Evolutionary conservation across 2,329 filamentous ascomycete species (phyloP).

Genomic region (Hortaea werneckii): DNA sequence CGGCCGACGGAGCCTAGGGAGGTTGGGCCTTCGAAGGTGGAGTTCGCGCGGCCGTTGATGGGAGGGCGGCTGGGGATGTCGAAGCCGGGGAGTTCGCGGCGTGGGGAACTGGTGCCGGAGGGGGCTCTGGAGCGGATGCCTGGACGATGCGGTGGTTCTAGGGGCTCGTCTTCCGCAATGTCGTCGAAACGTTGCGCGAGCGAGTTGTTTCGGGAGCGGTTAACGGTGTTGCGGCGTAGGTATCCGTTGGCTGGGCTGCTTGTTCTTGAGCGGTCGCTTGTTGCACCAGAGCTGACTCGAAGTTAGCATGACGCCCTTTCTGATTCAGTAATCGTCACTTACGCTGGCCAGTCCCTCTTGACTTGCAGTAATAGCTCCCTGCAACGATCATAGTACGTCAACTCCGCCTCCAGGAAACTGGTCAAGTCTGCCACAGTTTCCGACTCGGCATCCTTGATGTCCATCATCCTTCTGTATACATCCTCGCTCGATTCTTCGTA

Average conservation of each 20-base stretch:
- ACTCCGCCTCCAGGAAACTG: slow-evolving; percentile 74
- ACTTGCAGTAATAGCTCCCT: slow-evolving; percentile 67
- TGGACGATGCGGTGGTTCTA: slow-evolving; percentile 41
- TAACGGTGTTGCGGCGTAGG: slow-evolving; percentile 30
- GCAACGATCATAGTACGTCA: slow-evolving; percentile 85
- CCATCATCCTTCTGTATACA: slow-evolving; percentile 83
- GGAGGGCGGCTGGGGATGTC: slow-evolving; percentile 38
- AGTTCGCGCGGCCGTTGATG: slow-evolving; percentile 2
- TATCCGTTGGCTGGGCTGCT: slow-evolving; percentile 20
- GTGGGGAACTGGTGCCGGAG: slow-evolving; percentile 32
- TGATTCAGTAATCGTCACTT: slow-evolving; percentile 32
- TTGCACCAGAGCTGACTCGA: not conserved
- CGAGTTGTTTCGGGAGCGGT: slow-evolving; percentile 50
- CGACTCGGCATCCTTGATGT: slow-evolving; percentile 83
- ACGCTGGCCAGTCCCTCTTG: slow-evolving; percentile 58
- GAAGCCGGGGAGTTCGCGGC: slow-evolving; percentile 31
- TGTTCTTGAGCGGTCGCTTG: slow-evolving; percentile 15
- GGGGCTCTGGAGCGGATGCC: slow-evolving; percentile 40
- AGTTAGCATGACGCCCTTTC: slow-evolving; percentile 1
- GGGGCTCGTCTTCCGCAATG: slow-evolving; percentile 45
- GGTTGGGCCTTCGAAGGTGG: slow-evolving; percentile 2
- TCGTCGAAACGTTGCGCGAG: slow-evolving; percentile 50
- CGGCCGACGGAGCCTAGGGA: slow-evolving; percentile 13
- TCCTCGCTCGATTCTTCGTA: slow-evolving; percentile 94
- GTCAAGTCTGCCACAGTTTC: slow-evolving; percentile 74